These are phyloP conservation scores for Astragalus membranaceus DNA, from an alignment of 306 rosid genomes.

Conservation along the genomic window DNA sequence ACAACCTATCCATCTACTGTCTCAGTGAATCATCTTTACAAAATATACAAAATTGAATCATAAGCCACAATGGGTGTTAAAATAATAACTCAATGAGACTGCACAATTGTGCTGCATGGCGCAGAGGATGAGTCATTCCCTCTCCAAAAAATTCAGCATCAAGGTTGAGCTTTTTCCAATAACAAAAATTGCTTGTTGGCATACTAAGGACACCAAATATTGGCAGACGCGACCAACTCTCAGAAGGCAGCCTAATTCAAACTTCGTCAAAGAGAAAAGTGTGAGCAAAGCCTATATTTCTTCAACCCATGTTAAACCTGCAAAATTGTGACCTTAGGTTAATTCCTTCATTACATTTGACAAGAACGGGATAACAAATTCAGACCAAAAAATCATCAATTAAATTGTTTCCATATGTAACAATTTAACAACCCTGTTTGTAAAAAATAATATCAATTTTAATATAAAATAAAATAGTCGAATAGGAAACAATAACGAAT, in stretches of 20 bases:
- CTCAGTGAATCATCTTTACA: constrained; percentile 33
- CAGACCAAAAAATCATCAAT: not conserved
- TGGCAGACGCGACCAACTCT: constrained; percentile 15
- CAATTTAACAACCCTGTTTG: not conserved
- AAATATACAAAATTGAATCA: constrained; percentile 48
- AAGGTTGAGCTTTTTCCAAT: constrained; percentile 24
- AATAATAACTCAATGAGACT: constrained; percentile 23
- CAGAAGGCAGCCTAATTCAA: constrained; percentile 15
- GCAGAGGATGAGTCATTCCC: constrained; percentile 29
- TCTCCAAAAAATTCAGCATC: constrained; percentile 27
- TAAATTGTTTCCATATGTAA: not conserved
- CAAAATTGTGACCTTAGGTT: constrained; percentile 3
- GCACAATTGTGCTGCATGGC: constrained; percentile 41
- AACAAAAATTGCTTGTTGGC: constrained; percentile 18
- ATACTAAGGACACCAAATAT: constrained; percentile 17
- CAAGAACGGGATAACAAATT: constrained; percentile 3
- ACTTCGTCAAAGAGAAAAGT: constrained; percentile 8
- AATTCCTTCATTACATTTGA: not conserved
- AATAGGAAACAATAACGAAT: not conserved
- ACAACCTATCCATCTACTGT: constrained; percentile 36
- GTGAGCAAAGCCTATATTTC: constrained; percentile 34
- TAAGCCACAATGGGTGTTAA: constrained; percentile 37
- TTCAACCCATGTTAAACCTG: constrained; percentile 95
- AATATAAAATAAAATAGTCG: not conserved
- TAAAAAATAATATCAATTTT: not conserved